Evolutionary conservation across 148 eudicot genomes (phyloP), one percentile per base, ranked within the genome.

Genomic region (Simmondsia chinensis): DNA sequence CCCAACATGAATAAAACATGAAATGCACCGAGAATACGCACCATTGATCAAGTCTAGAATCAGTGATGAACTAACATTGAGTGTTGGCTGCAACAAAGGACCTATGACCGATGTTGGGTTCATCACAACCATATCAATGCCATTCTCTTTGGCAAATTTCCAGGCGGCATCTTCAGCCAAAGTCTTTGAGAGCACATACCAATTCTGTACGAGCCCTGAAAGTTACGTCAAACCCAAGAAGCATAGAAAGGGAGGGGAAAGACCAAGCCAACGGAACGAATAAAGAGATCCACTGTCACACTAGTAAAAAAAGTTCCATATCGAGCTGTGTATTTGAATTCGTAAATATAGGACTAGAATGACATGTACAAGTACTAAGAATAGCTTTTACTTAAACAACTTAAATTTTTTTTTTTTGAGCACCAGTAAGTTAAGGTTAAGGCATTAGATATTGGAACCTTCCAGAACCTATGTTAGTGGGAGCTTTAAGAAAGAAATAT

Each of bases 91-190:
- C 38, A 74, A 49, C 37, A 62, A 16, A 42, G 80, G 80, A 28
- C 80, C 80, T 32, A 74, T 48, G 19, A 70, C 75, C 25, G 50
- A 22, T 48, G 59, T 66, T 2, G 75, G 80, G 40, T 46, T 39
- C 0, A 74, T 32, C 0, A 57, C 25, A 4, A 70, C 43, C 75
- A 70, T 17, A 55, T 74, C 72, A 6, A 74, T 49, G 19, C 64
- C 64, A 1, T 53, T 40, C 53, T 70, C 80, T 30, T 46, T 58
- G 6, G 60, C 55, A 35, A 48, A 61, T 10, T 62, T 54, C 80
- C 80, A 74, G 16, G 80, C 80, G 9, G 66, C 60, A 14, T 51
- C 54, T 44, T 74, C 80, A 3, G 80, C 72, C 43, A 74, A 46
- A 1, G 60, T 74, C 48, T 74, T 74, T 9, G 80, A 65, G 15